Conservation (phyloP, 2,329 filamentous ascomycete species). For the Exophiala lecanii-corni region DNA sequence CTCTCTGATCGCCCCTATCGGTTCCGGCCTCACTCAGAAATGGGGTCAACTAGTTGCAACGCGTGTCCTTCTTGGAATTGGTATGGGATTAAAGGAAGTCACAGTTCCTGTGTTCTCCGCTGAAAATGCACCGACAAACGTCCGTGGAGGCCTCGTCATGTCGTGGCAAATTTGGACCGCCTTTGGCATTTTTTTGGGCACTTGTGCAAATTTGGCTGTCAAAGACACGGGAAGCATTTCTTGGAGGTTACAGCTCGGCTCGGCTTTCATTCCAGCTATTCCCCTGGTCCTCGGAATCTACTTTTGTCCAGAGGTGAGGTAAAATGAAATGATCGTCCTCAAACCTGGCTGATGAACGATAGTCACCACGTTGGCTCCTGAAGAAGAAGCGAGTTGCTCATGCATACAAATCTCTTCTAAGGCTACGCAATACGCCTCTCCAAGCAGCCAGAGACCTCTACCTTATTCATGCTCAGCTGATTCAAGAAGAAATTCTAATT, state of each 20-base stretch:
- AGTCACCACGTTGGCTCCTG: conserved; percentile 48
- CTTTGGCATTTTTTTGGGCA: conserved; percentile 39
- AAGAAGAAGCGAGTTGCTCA: conserved; percentile 39
- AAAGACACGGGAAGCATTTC: conserved; percentile 35
- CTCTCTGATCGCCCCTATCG: conserved; percentile 64
- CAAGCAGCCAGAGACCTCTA: conserved; percentile 44
- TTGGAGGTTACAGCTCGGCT: conserved; percentile 46
- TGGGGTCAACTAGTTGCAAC: conserved; percentile 56
- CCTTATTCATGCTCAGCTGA: conserved; percentile 40
- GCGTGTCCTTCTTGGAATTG: conserved; percentile 46
- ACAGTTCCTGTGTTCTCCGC: conserved; percentile 53
- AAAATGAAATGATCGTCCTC: neutral
- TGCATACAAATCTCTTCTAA: conserved; percentile 41
- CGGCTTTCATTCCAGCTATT: conserved; percentile 45
- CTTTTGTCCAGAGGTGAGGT: conserved; percentile 35
- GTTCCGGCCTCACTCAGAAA: conserved; percentile 56
- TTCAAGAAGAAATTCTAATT: conserved; percentile 30
- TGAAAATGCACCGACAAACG: conserved; percentile 50
- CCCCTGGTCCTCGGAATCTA: conserved; percentile 44
- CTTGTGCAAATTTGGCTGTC: conserved; percentile 40
- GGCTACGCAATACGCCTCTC: conserved; percentile 40
- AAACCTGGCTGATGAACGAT: neutral
- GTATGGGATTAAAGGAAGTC: conserved; percentile 36
- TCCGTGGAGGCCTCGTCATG: conserved; percentile 52
- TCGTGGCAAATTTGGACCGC: conserved; percentile 53